Evolutionary conservation across 2,329 filamentous ascomycete genomes (phyloP).

Genomic region (Xylaria polymorpha): DNA sequence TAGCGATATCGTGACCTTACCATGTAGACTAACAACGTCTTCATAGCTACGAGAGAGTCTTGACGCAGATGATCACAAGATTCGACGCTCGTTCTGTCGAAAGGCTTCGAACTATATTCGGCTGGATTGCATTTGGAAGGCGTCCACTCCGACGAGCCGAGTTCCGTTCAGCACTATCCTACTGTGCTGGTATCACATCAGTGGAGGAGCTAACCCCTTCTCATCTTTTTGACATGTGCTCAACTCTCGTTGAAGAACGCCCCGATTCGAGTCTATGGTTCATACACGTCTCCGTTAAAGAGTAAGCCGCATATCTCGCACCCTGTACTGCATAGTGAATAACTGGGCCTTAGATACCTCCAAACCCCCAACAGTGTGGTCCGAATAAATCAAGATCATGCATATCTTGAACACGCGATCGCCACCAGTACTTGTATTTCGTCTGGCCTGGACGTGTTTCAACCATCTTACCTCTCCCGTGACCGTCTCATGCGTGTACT

Average conservation of each 20-base stretch:
- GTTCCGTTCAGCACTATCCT: constrained; percentile 23
- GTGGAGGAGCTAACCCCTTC: constrained; percentile 12
- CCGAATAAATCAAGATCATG: neutral
- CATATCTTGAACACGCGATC: constrained; percentile 25
- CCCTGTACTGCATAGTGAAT: neutral
- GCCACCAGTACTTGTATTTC: constrained; percentile 17
- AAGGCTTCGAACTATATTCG: constrained; percentile 21
- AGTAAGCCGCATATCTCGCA: constrained; percentile 9
- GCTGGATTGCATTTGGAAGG: constrained; percentile 21
- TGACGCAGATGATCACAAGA: constrained; percentile 19
- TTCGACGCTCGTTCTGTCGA: constrained; percentile 22
- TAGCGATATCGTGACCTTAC: neutral
- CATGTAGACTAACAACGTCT: neutral
- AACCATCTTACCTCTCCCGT: neutral
- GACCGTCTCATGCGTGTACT: constrained; percentile 8
- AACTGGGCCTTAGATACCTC: constrained; percentile 7
- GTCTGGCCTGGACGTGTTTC: constrained; percentile 23
- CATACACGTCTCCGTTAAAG: constrained; percentile 25
- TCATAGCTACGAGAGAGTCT: constrained; percentile 20
- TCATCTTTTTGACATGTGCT: constrained; percentile 29
- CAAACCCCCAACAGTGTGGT: constrained; percentile 13
- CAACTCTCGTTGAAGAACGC: constrained; percentile 23
- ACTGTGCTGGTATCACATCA: constrained; percentile 1
- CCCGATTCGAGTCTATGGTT: constrained; percentile 22
- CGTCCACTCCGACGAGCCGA: constrained; percentile 24